phyloP scores from a whole-genome alignment of 1,284 basidiomycete species.

The Pholiota adiposa region DNA sequence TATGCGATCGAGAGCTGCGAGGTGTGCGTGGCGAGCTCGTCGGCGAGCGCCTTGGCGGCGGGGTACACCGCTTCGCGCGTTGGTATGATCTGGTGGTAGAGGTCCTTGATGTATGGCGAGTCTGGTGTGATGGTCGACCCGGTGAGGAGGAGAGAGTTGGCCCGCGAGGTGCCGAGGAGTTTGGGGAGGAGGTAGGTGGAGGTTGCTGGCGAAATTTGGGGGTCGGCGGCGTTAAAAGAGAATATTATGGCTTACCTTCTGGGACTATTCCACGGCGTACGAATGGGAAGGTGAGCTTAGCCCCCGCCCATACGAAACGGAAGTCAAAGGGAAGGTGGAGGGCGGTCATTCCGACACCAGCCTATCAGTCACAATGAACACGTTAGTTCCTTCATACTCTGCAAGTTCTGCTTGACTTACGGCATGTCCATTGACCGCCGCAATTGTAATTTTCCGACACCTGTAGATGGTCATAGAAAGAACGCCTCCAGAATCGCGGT shows the following conservation, averaged over 20 bases:
- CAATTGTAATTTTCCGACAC: conserved; percentile 61
- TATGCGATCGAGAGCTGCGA: conserved; percentile 54
- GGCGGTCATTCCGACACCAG: conserved; percentile 56
- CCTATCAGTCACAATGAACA: conserved; percentile 33
- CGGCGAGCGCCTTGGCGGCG: conserved; percentile 52
- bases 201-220: conserved; percentile 44
- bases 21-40: conserved; percentile 54
- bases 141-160: conserved; percentile 53
- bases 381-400: background rate
- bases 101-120: conserved; percentile 45
- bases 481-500: conserved; percentile 53
- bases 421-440: conserved; percentile 62
- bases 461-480: conserved; percentile 51
- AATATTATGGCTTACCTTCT: conserved; percentile 43
- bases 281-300: conserved; percentile 58
- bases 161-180: conserved; percentile 54
- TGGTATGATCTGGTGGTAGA: conserved; percentile 53
- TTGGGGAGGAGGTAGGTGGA: conserved; percentile 58
- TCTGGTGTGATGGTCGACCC: conserved; percentile 48
- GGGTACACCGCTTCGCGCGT: conserved; percentile 56
- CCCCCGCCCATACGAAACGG: conserved; percentile 56
- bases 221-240: background rate
- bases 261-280: conserved; percentile 57
- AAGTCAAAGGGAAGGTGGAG: conserved; percentile 62
- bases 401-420: conserved; percentile 32